Evolutionary conservation across 1,139 yeast species (phyloP).

Genomic region (Magnusiomyces clavatus): DNA sequence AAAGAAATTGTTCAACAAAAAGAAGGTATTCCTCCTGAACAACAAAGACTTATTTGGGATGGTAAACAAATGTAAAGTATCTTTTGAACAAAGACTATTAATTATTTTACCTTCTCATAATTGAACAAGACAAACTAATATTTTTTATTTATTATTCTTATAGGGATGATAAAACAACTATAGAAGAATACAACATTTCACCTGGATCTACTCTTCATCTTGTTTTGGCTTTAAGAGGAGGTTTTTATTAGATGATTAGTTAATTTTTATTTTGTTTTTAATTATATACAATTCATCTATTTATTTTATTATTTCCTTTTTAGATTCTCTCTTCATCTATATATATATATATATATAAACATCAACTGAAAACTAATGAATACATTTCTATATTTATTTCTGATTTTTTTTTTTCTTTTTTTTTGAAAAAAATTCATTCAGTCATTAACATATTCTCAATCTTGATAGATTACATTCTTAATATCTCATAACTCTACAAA

Average conservation of each 20-base stretch:
- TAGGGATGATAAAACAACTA: slow-evolving; percentile 64
- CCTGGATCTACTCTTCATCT: slow-evolving; percentile 77
- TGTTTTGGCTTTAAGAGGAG: slow-evolving; percentile 88
- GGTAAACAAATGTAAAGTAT: slow-evolving; percentile 70
- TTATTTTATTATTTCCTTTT: no score
- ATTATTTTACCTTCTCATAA: neutral
- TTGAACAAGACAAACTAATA: neutral
- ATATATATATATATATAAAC: no score
- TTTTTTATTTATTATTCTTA: neutral
- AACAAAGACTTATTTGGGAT: slow-evolving; percentile 81
- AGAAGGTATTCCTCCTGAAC: slow-evolving; percentile 96
- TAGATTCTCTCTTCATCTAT: no score
- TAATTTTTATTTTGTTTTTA: no score
- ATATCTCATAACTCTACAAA: slow-evolving; percentile 13
- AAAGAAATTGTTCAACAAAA: slow-evolving; percentile 93
- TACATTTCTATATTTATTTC: no score
- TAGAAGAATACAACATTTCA: slow-evolving; percentile 53
- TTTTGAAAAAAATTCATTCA: no score
- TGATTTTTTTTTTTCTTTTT: no score
- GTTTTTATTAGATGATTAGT: slow-evolving; percentile 26
- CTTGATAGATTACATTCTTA: neutral
- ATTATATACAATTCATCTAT: no score
- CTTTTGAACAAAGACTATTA: slow-evolving; percentile 24
- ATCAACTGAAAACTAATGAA: no score
- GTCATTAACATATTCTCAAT: no score